These are phyloP conservation scores for Sequoia sempervirens DNA, from an alignment of 75 land plant genomes.

Conservation along the genomic window DNA sequence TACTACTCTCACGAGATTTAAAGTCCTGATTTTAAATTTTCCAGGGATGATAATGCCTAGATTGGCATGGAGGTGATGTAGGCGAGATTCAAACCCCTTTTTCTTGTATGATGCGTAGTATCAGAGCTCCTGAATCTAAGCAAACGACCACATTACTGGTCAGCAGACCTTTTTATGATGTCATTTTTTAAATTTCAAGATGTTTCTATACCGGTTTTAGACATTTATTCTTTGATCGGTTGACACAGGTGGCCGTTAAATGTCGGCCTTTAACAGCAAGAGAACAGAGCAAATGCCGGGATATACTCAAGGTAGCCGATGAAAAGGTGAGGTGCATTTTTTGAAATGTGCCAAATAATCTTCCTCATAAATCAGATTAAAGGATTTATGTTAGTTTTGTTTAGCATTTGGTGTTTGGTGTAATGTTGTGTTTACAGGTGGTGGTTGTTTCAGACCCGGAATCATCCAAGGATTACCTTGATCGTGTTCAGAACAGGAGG, in stretches of 20 bases:
- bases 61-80: not conserved
- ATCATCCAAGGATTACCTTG: slow-evolving; percentile 70
- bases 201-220: not conserved
- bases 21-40: not conserved
- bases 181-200: not conserved
- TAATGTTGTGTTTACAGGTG: slow-evolving; percentile 34
- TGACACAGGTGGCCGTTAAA: slow-evolving; percentile 79
- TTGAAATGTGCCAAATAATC: not conserved
- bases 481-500: slow-evolving; percentile 73
- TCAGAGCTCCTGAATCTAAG: slow-evolving; percentile 71
- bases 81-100: not conserved
- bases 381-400: not conserved
- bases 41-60: not conserved
- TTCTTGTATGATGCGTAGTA: slow-evolving; percentile 52
- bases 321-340: slow-evolving; percentile 44
- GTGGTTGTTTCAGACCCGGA: slow-evolving; percentile 83
- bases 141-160: slow-evolving; percentile 73
- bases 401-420: not conserved
- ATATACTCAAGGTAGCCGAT: slow-evolving; percentile 65
- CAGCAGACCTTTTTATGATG: slow-evolving; percentile 5
- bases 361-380: not conserved
- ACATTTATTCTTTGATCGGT: not conserved
- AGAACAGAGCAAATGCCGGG: slow-evolving; percentile 39
- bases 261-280: slow-evolving; percentile 66
- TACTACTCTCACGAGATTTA: not conserved